Conservation (phyloP, 768 basidiomycete species). For the Leccinum fibrillosum region DNA sequence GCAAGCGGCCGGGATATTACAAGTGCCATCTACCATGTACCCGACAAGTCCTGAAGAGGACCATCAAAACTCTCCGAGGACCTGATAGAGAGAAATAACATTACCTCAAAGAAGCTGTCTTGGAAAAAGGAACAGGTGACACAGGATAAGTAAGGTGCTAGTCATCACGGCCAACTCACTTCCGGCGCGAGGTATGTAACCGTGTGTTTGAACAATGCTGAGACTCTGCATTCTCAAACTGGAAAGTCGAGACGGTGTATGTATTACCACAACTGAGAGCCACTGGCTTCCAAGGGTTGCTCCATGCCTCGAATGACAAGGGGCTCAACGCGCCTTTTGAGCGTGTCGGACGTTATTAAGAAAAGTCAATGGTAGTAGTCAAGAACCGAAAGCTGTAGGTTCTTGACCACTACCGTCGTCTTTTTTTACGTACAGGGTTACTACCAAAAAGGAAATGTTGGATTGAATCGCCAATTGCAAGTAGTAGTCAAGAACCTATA, state of each 20-base stretch:
- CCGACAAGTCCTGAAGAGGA: neutral
- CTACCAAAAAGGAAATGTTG: neutral
- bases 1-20: neutral
- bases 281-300: neutral
- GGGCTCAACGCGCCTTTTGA: neutral
- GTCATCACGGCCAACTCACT: neutral
- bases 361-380: neutral
- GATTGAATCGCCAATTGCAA: neutral
- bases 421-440: neutral
- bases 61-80: neutral
- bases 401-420: neutral
- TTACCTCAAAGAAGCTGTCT: neutral
- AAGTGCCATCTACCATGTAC: neutral
- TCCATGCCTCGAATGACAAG: neutral
- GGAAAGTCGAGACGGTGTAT: neutral
- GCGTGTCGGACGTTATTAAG: neutral
- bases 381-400: neutral
- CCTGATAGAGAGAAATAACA: neutral
- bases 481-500: neutral
- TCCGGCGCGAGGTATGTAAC: neutral
- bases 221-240: neutral
- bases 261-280: neutral
- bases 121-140: neutral
- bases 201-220: neutral
- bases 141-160: neutral